Percentiles rank a stretch among this genome's conserved stretches.
phyloP scores from a whole-genome alignment of 176 grass and related monocot species.

The barley (Hordeum vulgare) region MorexV3_pseudomolecules_assembly NC_058521.1:397548100-397548599 shows the following conservation, averaged over 20 bases:
- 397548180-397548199: neutral
- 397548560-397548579: constrained; percentile 85
- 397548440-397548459: neutral
- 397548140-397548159: neutral
- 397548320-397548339: neutral
- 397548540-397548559: constrained; percentile 64
- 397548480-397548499: constrained; percentile 94
- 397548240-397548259: neutral
- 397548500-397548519: constrained; percentile 96
- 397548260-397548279: constrained; percentile 6
- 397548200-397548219: neutral
- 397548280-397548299: neutral
- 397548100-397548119: neutral
- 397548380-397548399: neutral
- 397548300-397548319: neutral
- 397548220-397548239: neutral
- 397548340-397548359: neutral
- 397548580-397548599: constrained; percentile 88
- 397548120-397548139: neutral
- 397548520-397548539: constrained; percentile 91
- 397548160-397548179: neutral
- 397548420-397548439: constrained; percentile 4
- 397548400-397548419: constrained; percentile 19
- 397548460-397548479: constrained; percentile 48
- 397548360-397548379: neutral